These are phyloP conservation scores for Pythium chondricola DNA, from an alignment of 352 stramenopile genomes.

Conservation along the genomic window DNA sequence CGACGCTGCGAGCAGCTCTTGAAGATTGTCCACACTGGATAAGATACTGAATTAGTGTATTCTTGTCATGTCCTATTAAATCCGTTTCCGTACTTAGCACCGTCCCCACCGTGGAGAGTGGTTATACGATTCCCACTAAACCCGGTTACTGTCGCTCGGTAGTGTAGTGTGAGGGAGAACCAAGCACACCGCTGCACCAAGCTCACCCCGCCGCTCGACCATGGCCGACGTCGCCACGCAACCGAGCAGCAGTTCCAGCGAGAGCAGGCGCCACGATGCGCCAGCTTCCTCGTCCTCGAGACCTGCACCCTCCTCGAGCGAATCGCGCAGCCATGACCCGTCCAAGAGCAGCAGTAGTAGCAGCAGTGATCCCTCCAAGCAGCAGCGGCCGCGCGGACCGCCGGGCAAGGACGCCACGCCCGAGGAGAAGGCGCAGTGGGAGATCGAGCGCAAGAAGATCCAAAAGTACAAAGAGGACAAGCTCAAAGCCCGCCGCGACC, in stretches of 20 bases:
- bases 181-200: no score
- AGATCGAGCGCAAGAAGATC: constrained; percentile 83
- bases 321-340: constrained; percentile 10
- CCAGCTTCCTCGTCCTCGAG: constrained; percentile 7
- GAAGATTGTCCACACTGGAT: not conserved
- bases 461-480: constrained; percentile 89
- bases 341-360: constrained; percentile 2
- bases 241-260: constrained; percentile 6
- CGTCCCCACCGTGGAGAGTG: constrained; percentile 1
- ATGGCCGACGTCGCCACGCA: constrained; percentile 29
- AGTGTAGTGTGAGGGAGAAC: no score
- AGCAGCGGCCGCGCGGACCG: constrained; percentile 32
- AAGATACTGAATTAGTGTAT: not conserved
- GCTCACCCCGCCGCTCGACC: not conserved
- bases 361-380: constrained; percentile 22
- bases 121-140: not conserved
- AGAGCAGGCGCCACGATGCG: constrained; percentile 7
- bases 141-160: not conserved
- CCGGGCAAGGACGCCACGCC: constrained; percentile 47
- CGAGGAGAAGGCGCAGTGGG: constrained; percentile 72
- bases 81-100: not conserved
- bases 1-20: no score
- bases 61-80: not conserved
- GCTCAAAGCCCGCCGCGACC: constrained; percentile 75
- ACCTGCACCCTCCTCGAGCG: constrained; percentile 7